Conservation (phyloP, 2,329 filamentous ascomycete species). For the Knufia petricola region DNA sequence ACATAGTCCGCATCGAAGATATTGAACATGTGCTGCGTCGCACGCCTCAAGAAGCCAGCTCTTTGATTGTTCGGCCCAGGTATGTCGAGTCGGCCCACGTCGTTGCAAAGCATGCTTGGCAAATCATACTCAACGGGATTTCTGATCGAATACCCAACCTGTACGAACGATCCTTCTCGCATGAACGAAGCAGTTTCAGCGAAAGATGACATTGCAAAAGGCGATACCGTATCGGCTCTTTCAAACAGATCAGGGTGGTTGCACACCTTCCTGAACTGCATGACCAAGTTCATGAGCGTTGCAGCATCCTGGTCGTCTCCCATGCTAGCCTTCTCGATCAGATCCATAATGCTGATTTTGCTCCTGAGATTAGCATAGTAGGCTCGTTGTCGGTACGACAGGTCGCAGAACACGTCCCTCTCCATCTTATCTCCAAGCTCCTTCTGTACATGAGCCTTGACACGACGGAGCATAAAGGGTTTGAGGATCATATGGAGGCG, state of each 20-base stretch:
- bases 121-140: conserved; percentile 77
- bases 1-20: conserved; percentile 80
- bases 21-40: conserved; percentile 73
- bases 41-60: conserved; percentile 64
- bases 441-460: conserved; percentile 99
- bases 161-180: conserved; percentile 70
- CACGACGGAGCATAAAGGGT: conserved; percentile 97
- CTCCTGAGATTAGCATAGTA: conserved; percentile 88
- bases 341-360: conserved; percentile 96
- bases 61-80: conserved; percentile 61
- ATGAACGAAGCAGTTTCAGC: conserved; percentile 93
- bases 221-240: conserved; percentile 80
- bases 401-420: conserved; percentile 86
- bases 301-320: conserved; percentile 92
- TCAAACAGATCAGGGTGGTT: conserved; percentile 98
- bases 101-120: conserved; percentile 72
- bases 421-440: conserved; percentile 99
- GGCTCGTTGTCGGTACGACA: conserved; percentile 90
- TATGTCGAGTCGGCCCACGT: conserved; percentile 65
- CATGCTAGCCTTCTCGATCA: conserved; percentile 91
- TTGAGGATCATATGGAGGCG: conserved; percentile 98
- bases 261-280: conserved; percentile 99
- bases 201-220: conserved; percentile 74
- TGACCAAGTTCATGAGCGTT: conserved; percentile 96
- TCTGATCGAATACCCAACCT: conserved; percentile 77